Percentiles rank a stretch among this genome's conserved stretches.
Evolutionary conservation across 176 grass and related monocot genomes (phyloP).

Genomic region (Pontederia crassipes): DNA sequence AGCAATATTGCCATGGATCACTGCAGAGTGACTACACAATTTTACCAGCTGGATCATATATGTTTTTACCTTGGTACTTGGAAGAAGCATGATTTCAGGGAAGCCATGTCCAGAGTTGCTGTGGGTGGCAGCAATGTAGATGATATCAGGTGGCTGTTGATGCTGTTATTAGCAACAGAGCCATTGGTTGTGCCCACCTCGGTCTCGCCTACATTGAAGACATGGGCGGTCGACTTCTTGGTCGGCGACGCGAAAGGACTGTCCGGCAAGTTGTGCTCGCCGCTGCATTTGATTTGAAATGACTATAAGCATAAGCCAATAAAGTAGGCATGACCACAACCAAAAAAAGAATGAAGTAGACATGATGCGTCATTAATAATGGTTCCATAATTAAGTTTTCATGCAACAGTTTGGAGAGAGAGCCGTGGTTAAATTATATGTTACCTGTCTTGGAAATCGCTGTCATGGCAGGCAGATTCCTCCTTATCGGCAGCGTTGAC

Average conservation of each 20-base stretch:
- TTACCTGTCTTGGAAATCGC: conserved; percentile 12
- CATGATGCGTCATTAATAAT: no score
- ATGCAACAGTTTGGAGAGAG: background rate
- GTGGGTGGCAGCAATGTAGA: no score
- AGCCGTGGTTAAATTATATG: no score
- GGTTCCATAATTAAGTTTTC: no score
- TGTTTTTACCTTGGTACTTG: no score
- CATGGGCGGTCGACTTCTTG: conserved; percentile 28
- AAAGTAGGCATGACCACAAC: background rate
- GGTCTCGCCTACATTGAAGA: background rate
- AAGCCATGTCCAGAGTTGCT: no score
- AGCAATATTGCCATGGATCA: no score
- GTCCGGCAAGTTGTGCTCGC: conserved; percentile 71
- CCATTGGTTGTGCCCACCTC: conserved; percentile 2
- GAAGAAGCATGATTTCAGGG: no score
- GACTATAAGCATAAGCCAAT: background rate
- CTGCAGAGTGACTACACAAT: no score
- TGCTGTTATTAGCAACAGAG: conserved; percentile 16
- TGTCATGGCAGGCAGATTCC: background rate
- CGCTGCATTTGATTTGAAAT: background rate
- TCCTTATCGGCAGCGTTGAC: background rate
- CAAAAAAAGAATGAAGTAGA: no score
- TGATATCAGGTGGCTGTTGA: background rate
- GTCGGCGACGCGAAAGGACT: conserved; percentile 64
- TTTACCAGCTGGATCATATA: no score